Conservation (phyloP, 345 rosid genomes). For the Rhodomyrtus tomentosa region DNA sequence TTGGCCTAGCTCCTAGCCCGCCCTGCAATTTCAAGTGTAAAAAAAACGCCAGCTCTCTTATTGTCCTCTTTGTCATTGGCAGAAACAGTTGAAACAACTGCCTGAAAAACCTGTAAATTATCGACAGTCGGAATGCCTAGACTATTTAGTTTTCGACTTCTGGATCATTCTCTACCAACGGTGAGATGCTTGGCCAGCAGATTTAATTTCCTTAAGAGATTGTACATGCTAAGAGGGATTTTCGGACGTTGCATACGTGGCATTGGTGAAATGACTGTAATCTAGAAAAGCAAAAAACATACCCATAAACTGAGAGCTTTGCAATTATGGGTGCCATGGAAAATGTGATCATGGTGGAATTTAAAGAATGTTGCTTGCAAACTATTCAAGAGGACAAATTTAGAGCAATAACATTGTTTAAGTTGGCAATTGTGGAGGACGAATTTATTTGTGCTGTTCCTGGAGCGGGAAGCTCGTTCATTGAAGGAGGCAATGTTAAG, state of each 20-base stretch:
- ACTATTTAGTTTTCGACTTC: not conserved
- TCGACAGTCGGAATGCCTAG: not conserved
- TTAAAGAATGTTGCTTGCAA: not conserved
- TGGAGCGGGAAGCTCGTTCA: not conserved
- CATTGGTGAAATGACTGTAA: not conserved
- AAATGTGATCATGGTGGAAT: not conserved
- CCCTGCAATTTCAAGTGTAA: slow-evolving; percentile 12
- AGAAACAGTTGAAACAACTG: not conserved
- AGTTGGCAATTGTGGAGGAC: not conserved
- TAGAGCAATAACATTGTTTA: not conserved
- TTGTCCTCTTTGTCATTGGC: not conserved
- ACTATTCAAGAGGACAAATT: not conserved
- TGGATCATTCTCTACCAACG: not conserved
- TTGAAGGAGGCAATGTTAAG: not conserved
- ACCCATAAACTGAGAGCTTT: not conserved
- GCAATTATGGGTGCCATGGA: not conserved
- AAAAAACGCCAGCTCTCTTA: slow-evolving; percentile 1
- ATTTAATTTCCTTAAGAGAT: not conserved
- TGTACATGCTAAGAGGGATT: not conserved
- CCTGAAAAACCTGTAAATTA: slow-evolving; percentile 12
- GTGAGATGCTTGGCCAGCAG: not conserved
- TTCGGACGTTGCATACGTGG: not conserved
- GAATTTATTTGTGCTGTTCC: not conserved
- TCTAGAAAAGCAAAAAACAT: not conserved
- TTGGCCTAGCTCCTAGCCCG: not conserved